phyloP scores from a whole-genome alignment of 305 asterid species.

The Ajuga reptans region DNA sequence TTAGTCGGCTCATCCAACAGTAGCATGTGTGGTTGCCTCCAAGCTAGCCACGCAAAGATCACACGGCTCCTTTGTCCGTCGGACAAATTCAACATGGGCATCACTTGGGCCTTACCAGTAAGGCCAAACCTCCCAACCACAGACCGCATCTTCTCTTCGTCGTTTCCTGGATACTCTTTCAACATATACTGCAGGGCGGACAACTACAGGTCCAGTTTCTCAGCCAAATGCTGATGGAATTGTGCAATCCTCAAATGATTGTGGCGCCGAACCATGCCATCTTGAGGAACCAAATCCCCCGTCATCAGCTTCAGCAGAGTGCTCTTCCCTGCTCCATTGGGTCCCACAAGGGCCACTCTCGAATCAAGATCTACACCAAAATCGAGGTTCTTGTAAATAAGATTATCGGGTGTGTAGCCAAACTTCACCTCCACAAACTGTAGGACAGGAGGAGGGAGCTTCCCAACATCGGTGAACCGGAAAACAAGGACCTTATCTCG shows the following conservation, averaged over 20 bases:
- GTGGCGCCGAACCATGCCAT: slow-evolving; percentile 97
- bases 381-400: slow-evolving; percentile 80
- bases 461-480: slow-evolving; percentile 83
- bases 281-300: slow-evolving; percentile 77
- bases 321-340: slow-evolving; percentile 98
- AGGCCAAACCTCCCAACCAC: slow-evolving; percentile 85
- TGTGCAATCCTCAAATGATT: slow-evolving; percentile 93
- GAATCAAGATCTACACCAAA: slow-evolving; percentile 98
- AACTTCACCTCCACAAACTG: slow-evolving; percentile 89
- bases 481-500: slow-evolving; percentile 69
- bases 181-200: slow-evolving; percentile 74
- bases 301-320: slow-evolving; percentile 95
- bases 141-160: slow-evolving; percentile 91
- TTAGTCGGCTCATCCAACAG: slow-evolving; percentile 94
- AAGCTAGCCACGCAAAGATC: slow-evolving; percentile 95
- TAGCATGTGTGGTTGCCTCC: slow-evolving; percentile 79
- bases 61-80: slow-evolving; percentile 91
- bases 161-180: slow-evolving; percentile 84
- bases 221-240: slow-evolving; percentile 87
- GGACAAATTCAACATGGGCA: slow-evolving; percentile 86
- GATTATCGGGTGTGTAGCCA: slow-evolving; percentile 89
- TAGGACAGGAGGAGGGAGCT: slow-evolving; percentile 96
- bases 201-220: slow-evolving; percentile 78
- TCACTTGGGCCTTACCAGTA: slow-evolving; percentile 86
- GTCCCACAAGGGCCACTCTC: slow-evolving; percentile 93